Evolutionary conservation across 257 asterid genomes (phyloP), one percentile per base, ranked within the genome.

Genomic region (Jacaranda mimosifolia): DNA sequence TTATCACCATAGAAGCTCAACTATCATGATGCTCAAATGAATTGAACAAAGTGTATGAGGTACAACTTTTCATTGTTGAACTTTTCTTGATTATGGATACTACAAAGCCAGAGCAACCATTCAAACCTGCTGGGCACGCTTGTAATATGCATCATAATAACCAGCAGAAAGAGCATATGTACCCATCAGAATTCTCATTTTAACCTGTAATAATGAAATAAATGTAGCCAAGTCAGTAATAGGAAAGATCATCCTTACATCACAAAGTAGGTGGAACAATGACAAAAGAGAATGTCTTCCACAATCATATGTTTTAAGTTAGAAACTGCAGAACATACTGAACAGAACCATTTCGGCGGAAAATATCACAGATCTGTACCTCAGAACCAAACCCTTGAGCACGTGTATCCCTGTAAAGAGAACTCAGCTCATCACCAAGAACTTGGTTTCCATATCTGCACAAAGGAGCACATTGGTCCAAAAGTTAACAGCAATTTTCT

Each of bases 91-190:
- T 51, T 45, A 71, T 10, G 65, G 43, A 77, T 9, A 35, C 13
- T 9, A 70, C 4, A 42, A 73, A 43, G 18, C 10, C 60, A 77
- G 58, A 66, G 81, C 39, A 46, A 48, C 36, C 45, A 77, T 63
- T 55, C 70, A 78, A 68, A 95, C 99, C 98, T 96, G 98, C 76
- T 90, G 97, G 32, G 99, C 99, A 56, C 95, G 92, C 87, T 96
- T 96, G 94, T 96, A 96, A 85, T 85, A 93, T 58, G 97, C 99
- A 87, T 96, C 98, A 83, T 93, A 96, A 81, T 96, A 96, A 77
- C 99, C 99, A 86, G 98, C 97, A 17, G 99, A 96, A 74, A 96
- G 96, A 51, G 97, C 99, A 85, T 96, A 96, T 73, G 99, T 91
- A 70, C 99, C 99, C 98, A 91, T 96, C 70, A 96, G 84, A 77